Conservation (phyloP, 768 basidiomycete species). For the Amanita exitialis region DNA sequence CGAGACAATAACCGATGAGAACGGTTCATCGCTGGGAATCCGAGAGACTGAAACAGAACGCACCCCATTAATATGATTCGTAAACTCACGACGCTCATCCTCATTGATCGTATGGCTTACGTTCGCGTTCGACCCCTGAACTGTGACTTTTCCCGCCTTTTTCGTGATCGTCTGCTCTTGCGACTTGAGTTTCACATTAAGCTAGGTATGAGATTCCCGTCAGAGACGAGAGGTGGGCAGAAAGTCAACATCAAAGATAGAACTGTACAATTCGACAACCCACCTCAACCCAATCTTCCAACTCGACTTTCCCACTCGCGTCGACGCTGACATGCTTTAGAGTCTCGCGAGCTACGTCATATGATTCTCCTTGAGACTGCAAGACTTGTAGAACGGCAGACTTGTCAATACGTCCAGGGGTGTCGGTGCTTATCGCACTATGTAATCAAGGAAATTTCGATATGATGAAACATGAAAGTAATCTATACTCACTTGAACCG, state of each 20-base stretch:
- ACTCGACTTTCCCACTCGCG: conserved; percentile 89
- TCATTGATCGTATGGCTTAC: conserved; percentile 97
- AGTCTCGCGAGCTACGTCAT: conserved; percentile 83
- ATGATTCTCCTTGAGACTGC: conserved; percentile 76
- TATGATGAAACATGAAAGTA: not conserved
- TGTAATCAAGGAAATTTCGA: not conserved
- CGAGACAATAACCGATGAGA: not conserved
- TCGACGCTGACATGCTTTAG: conserved; percentile 92
- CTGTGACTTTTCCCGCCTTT: conserved; percentile 84
- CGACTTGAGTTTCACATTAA: conserved; percentile 71
- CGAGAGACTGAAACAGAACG: conserved; percentile 17
- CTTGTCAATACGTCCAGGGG: conserved; percentile 79
- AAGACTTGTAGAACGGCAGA: conserved; percentile 69
- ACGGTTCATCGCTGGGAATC: conserved; percentile 4
- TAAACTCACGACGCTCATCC: conserved; percentile 91
- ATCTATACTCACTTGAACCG: conserved; percentile 81
- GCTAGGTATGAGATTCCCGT: conserved; percentile 26
- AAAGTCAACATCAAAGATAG: conserved; percentile 13
- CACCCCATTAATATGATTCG: conserved; percentile 96
- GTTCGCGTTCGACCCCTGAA: conserved; percentile 91
- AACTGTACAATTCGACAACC: conserved; percentile 12
- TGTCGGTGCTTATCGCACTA: conserved; percentile 69
- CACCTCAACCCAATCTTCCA: conserved; percentile 98
- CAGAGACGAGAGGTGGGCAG: too few relatives aligned
- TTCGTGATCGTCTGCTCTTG: conserved; percentile 41